Base-by-base conservation (phyloP, 2,329 filamentous ascomycete species). In the Fusarium solani-melongenae region DNA sequence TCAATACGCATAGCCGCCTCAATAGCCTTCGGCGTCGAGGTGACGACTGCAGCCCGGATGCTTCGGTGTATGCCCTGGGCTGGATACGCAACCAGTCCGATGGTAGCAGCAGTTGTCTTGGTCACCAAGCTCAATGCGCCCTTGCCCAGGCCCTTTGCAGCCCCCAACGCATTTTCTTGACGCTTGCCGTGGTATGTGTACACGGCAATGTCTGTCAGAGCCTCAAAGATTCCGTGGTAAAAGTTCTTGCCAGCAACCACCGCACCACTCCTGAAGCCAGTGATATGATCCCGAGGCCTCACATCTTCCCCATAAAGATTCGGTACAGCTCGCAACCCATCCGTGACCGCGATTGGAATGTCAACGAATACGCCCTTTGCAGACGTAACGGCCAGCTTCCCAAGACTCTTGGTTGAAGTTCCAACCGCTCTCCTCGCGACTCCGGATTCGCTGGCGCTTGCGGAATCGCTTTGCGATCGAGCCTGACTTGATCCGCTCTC, bases 111-210 rank as follows among this genome's bases (percentile, higher is more conserved):
- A n/a, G 61, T 63, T 5, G 61, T 41, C 44, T 63, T 44, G 24
- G 60, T 63, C 8, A 63, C 61, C 17, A 63, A 27, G 9, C 44
- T 63, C 36, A 63, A 20, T 4, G 55, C 29, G 4, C 49, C 61
- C 6, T 63, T 63, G 0, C 49, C 49, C 6, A 63, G 15, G 1
- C 61, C 61, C 36, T 63, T 63, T n/a, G 49, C 49, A 24, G 49
- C 61, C 24, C 61, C 61, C 5, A 56, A 4, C 10, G 49, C 61
- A 27, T 62, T 15, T 24, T 56, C 46, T 14, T 62, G n/a, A 17
- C 46, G 60, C 34, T 62, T 62, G 1, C 60, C 46, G 11, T 62
- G 60, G 22, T 62, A 62, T 2, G 60, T 62, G n/a, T 62, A 56
- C 2, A 56, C 34, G 27, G 60, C 24, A 6, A 51, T 29, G 22